These are phyloP conservation scores for Microbotryum violaceum DNA, from an alignment of 1,284 basidiomycete species.

Conservation along the genomic window DNA sequence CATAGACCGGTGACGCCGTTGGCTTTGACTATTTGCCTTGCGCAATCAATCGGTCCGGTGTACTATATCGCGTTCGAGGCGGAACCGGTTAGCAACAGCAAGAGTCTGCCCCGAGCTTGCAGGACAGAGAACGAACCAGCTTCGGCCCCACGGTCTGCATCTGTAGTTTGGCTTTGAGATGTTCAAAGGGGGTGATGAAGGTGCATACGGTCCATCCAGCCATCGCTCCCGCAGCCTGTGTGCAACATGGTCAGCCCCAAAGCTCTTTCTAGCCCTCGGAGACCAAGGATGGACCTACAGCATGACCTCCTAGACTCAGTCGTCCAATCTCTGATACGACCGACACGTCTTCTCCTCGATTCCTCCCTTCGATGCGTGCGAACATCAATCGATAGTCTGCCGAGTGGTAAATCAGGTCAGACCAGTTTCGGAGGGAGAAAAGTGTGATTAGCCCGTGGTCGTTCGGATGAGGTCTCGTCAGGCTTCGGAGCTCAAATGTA, in stretches of 20 bases:
- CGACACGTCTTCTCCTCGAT: constrained; percentile 39
- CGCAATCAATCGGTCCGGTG: constrained; percentile 39
- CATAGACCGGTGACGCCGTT: constrained; percentile 39
- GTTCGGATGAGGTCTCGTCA: neutral
- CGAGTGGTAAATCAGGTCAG: neutral
- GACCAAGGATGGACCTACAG: constrained; percentile 10
- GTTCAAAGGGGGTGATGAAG: constrained; percentile 63
- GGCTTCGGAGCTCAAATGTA: constrained; percentile 11
- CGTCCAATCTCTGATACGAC: constrained; percentile 3
- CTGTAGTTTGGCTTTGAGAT: constrained; percentile 69
- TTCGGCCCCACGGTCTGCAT: constrained; percentile 55
- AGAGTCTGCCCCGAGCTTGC: neutral
- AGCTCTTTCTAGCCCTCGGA: neutral
- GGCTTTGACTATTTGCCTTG: constrained; percentile 36
- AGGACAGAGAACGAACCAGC: constrained; percentile 21
- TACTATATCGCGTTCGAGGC: neutral
- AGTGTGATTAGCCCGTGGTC: neutral
- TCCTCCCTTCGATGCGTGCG: constrained; percentile 43
- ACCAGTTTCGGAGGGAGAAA: neutral
- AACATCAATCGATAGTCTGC: constrained; percentile 62
- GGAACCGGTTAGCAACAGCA: neutral
- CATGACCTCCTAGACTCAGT: constrained; percentile 26
- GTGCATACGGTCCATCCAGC: constrained; percentile 66
- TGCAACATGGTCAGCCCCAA: neutral
- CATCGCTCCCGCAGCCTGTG: constrained; percentile 56